These are phyloP conservation scores for Cryoendolithus antarcticus DNA, from an alignment of 2,329 filamentous ascomycete species.

Conservation along the genomic window DNA sequence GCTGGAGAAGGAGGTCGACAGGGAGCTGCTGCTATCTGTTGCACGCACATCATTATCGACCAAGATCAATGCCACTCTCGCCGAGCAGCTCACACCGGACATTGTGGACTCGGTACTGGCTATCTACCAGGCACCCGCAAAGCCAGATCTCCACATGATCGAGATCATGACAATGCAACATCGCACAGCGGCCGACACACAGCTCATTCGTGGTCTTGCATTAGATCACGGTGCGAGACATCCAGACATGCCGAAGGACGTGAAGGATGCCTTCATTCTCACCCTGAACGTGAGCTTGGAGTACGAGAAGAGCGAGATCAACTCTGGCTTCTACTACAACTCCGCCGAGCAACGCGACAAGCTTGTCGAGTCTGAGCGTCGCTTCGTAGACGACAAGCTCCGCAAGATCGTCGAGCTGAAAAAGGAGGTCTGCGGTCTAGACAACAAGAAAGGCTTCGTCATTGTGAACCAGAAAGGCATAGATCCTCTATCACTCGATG, in stretches of 20 bases:
- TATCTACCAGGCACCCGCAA: constrained; percentile 78
- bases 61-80: constrained; percentile 81
- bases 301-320: constrained; percentile 98
- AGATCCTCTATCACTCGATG: constrained; percentile 87
- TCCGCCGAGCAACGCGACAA: constrained; percentile 95
- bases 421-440: constrained; percentile 90
- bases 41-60: constrained; percentile 90
- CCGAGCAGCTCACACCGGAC: constrained; percentile 80
- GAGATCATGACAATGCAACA: constrained; percentile 99
- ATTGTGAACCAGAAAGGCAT: constrained; percentile 99
- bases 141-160: constrained; percentile 97
- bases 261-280: constrained; percentile 91
- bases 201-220: constrained; percentile 84
- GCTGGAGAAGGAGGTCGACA: constrained; percentile 73
- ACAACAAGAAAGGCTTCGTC: constrained; percentile 90
- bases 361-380: constrained; percentile 90
- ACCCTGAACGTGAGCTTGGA: constrained; percentile 94
- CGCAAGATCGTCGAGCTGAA: constrained; percentile 97
- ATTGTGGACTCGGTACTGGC: constrained; percentile 94
- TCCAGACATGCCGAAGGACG: constrained; percentile 93
- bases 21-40: constrained; percentile 85
- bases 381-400: constrained; percentile 91
- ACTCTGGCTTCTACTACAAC: constrained; percentile 97
- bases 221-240: constrained; percentile 92
- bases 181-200: constrained; percentile 86